A percentile compares a stretch with the other conserved stretches of the same genome.
These are phyloP conservation scores for Aspergillus luchuensis DNA, from an alignment of 2,329 filamentous ascomycete species.

Conservation along the genomic window DNA sequence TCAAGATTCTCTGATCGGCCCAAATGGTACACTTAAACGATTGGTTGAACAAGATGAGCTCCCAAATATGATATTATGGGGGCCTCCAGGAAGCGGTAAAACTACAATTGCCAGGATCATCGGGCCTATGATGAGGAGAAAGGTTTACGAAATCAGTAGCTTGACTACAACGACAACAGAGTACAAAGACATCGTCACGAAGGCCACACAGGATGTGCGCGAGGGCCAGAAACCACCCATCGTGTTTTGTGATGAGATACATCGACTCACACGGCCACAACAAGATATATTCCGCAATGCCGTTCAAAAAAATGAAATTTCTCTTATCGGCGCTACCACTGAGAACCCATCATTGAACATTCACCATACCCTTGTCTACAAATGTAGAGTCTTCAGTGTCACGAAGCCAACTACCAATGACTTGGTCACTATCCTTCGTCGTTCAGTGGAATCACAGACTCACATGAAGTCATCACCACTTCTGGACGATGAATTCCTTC, in stretches of 20 bases:
- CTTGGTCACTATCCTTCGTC: constrained; percentile 70
- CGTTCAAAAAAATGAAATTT: constrained; percentile 87
- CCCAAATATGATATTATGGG: constrained; percentile 92
- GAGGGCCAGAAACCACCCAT: constrained; percentile 81
- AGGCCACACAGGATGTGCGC: constrained; percentile 76
- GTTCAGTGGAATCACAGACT: constrained; percentile 59
- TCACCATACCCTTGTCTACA: constrained; percentile 79
- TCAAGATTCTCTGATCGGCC: constrained; percentile 80
- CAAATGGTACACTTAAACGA: constrained; percentile 77
- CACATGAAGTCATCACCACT: constrained; percentile 38
- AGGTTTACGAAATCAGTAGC: constrained; percentile 95
- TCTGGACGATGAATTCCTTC: constrained; percentile 74
- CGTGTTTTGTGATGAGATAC: constrained; percentile 96
- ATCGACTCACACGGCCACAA: constrained; percentile 86
- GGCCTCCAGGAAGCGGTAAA: constrained; percentile 52
- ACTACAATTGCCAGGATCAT: constrained; percentile 85
- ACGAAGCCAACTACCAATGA: constrained; percentile 71
- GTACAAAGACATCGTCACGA: constrained; percentile 86
- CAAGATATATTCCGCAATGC: constrained; percentile 94
- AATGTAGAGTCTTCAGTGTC: constrained; percentile 88
- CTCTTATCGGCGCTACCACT: constrained; percentile 90
- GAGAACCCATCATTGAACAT: constrained; percentile 97
- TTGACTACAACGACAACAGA: constrained; percentile 85
- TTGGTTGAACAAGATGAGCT: constrained; percentile 84
- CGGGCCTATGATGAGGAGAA: constrained; percentile 74